Base-by-base conservation (phyloP, 148 eudicot species). In the Pouteria glomerata region DNA sequence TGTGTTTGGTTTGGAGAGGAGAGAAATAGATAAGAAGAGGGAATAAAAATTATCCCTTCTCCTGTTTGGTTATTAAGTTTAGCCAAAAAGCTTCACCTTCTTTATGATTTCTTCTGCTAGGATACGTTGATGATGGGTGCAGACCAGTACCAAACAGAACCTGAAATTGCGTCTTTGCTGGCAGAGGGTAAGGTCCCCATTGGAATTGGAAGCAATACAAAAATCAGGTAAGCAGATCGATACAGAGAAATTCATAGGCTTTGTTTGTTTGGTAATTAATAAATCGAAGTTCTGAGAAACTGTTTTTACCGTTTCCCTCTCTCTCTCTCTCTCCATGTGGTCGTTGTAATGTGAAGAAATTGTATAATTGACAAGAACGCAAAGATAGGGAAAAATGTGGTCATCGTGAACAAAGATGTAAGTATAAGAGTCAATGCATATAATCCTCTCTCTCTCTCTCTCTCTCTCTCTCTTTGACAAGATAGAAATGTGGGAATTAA, bases 51-150 rank as follows among this genome's bases (percentile, higher is more conserved):
- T n/a, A n/a, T n/a, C n/a, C n/a, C n/a, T n/a, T n/a, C n/a, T n/a
- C n/a, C n/a, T n/a, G n/a, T n/a, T n/a, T n/a, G n/a, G n/a, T n/a
- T n/a, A n/a, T n/a, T n/a, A n/a, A n/a, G n/a, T n/a, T n/a, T n/a
- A n/a, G n/a, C 61, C 31, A 16, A 69, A 23, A 35, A 34, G 45
- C 13, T 47, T 21, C 15, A 42, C 35, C 55, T 13, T 7, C 30
- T 60, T 34, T 31, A 8, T 18, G 12, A 66, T 52, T 55, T 21
- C 31, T 13, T 18, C 26, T 44, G 33, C 65, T 53, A 95, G 99
- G 96, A 92, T 78, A 85, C 99, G 18, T 77, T 95, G 80, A 92
- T 95, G 97, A 63, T 89, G 90, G 99, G 99, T 52, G 97, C 99
- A 47, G 99, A 95, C 72, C 53, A 61, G 62, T 95, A 95, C 75